Percentiles rank a stretch among this genome's conserved stretches.
Conservation (phyloP, 768 basidiomycete genomes). For the Termitomyces sp. region DNA sequence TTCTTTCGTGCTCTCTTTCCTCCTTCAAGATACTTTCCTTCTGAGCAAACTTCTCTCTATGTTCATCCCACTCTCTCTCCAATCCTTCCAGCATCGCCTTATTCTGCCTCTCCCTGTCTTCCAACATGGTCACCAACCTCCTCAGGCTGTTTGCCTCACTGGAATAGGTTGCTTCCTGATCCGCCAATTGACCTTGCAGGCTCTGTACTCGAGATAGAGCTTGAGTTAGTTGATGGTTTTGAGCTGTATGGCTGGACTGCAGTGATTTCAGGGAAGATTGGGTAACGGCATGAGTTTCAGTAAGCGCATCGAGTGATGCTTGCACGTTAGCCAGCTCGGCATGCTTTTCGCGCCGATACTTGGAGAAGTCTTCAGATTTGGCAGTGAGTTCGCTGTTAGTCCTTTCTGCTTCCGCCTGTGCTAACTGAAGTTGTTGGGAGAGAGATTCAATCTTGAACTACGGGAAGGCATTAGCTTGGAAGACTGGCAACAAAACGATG, state of each 20-base stretch:
- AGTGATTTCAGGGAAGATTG: slow-evolving; percentile 68
- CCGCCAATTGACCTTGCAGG: slow-evolving; percentile 72
- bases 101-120: slow-evolving; percentile 81
- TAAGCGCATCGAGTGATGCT: slow-evolving; percentile 66
- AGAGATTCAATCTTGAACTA: slow-evolving; percentile 87
- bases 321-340: slow-evolving; percentile 74
- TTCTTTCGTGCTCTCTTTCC: slow-evolving; percentile 68
- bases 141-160: slow-evolving; percentile 70
- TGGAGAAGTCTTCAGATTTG: slow-evolving; percentile 80
- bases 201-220: slow-evolving; percentile 71
- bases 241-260: slow-evolving; percentile 65
- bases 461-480: background rate
- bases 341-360: slow-evolving; percentile 77
- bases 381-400: slow-evolving; percentile 58
- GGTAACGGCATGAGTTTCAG: slow-evolving; percentile 59
- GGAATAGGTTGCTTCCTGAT: slow-evolving; percentile 79
- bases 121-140: slow-evolving; percentile 78
- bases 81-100: slow-evolving; percentile 78
- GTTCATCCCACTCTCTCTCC: slow-evolving; percentile 75
- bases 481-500: background rate
- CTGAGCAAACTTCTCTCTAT: slow-evolving; percentile 64
- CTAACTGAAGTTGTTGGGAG: slow-evolving; percentile 73
- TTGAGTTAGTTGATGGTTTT: slow-evolving; percentile 72
- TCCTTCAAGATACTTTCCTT: slow-evolving; percentile 63
- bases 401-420: slow-evolving; percentile 73